Conservation (phyloP, 208 protist genomes). For the Trypanosoma caninum region DNA sequence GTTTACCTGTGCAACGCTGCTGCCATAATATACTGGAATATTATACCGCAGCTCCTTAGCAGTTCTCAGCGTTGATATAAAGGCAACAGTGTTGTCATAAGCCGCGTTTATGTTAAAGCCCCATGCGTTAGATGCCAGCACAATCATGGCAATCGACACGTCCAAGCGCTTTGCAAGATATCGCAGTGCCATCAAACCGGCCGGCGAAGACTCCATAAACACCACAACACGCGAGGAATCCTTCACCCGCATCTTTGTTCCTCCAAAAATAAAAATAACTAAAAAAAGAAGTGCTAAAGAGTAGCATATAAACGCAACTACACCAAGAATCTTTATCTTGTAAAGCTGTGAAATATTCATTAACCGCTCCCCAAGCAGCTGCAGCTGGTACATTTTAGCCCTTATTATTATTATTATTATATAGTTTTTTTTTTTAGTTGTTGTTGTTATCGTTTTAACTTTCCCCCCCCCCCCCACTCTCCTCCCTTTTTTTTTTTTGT, state of each 20-base stretch:
- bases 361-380: conserved; percentile 40
- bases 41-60: conserved; percentile 35
- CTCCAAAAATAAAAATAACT: conserved; percentile 71
- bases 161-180: conserved; percentile 68
- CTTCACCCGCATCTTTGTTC: conserved; percentile 35
- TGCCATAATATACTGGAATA: conserved; percentile 48
- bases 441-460: no score
- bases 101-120: conserved; percentile 30
- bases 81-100: conserved; percentile 20
- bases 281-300: conserved; percentile 62
- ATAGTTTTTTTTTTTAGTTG: no score
- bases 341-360: conserved; percentile 50
- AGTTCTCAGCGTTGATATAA: conserved; percentile 35
- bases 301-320: conserved; percentile 53
- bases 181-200: conserved; percentile 50
- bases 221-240: conserved; percentile 34
- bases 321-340: conserved; percentile 59
- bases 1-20: conserved; percentile 27
- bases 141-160: conserved; percentile 50
- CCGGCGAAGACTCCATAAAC: conserved; percentile 67
- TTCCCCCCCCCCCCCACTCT: not conserved
- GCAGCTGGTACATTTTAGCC: conserved; percentile 39
- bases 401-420: not conserved
- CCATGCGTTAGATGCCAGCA: conserved; percentile 48
- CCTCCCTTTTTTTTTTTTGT: not conserved